Evolutionary conservation across 2,329 filamentous ascomycete genomes (phyloP), one percentile per base, ranked within the genome.

Genomic region (Hypomyces rosellus): DNA sequence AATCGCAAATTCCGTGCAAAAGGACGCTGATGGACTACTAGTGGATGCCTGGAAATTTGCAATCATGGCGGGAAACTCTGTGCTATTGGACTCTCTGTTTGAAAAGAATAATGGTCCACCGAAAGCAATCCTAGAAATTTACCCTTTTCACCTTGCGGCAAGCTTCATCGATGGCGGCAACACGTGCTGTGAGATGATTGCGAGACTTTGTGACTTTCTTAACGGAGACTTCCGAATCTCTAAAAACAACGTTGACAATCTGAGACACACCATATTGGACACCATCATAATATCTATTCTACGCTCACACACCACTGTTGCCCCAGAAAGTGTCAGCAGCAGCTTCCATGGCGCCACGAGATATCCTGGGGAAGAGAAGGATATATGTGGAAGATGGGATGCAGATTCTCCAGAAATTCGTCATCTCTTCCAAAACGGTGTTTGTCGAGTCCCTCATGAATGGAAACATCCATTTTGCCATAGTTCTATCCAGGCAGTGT

Each of bases 401-500:
- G 45, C 22, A 48, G 25, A 48, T 25, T 41, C 45, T 16, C 45
- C 41, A 36, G 18, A 30, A n/a, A 8, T 38, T 38, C 40, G 15
- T 5, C 30, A 18, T 14, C 45, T 41, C 15, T 34, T 48, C 15
- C 34, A 48, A 40, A 12, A 13, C 3, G 44, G 33, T 5, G 22
- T 12, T 18, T 46, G 4, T 9, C 16, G 44, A 12, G 34, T 46
- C 14, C 34, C 44, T 7, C 2, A 13, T 22, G 4, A 18, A 5
- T 46, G 44, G 34, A 46, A 46, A 6, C 44, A 46, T 34, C 34
- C 14, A 2, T 46, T 46, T 25, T 46, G 44, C 18, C 44, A 46
- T 22, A 46, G 44, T 11, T 30, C 44, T n/a, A 18, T 46, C 34
- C 44, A 46, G 37, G 44, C 44, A 8, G 34, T 38, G 22, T 46